These are phyloP conservation scores for Catunica adiposa DNA, from an alignment of 2,329 filamentous ascomycete genomes.

Conservation along the genomic window DNA sequence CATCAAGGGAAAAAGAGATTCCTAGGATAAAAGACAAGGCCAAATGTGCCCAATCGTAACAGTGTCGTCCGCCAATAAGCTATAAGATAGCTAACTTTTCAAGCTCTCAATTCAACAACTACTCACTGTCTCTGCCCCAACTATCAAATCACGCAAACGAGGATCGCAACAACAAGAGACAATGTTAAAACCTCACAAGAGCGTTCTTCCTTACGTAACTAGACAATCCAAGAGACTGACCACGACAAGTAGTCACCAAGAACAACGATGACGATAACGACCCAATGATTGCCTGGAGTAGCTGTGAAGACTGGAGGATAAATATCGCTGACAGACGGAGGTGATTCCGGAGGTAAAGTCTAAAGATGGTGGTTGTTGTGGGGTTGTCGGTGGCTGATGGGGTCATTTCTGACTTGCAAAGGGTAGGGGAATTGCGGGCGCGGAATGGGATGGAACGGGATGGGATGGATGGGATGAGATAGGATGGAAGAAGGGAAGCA, in stretches of 20 bases:
- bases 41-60: too few species aligned
- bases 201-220: not conserved
- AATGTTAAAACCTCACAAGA: not conserved
- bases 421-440: not conserved
- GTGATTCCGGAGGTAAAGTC: not conserved
- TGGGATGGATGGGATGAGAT: not conserved
- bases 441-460: not conserved
- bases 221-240: not conserved
- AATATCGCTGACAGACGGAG: not conserved
- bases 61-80: too few species aligned
- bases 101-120: too few species aligned
- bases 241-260: not conserved
- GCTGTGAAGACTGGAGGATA: not conserved
- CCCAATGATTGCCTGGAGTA: not conserved
- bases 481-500: too few species aligned
- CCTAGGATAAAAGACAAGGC: too few species aligned
- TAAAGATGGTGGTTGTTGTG: not conserved
- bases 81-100: too few species aligned
- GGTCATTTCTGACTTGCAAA: not conserved
- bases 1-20: too few species aligned
- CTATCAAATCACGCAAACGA: not conserved
- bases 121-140: not conserved
- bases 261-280: not conserved
- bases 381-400: not conserved
- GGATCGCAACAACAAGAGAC: not conserved